phyloP scores from a whole-genome alignment of 176 grass and related monocot genomes.

The Lolium perenne region DNA sequence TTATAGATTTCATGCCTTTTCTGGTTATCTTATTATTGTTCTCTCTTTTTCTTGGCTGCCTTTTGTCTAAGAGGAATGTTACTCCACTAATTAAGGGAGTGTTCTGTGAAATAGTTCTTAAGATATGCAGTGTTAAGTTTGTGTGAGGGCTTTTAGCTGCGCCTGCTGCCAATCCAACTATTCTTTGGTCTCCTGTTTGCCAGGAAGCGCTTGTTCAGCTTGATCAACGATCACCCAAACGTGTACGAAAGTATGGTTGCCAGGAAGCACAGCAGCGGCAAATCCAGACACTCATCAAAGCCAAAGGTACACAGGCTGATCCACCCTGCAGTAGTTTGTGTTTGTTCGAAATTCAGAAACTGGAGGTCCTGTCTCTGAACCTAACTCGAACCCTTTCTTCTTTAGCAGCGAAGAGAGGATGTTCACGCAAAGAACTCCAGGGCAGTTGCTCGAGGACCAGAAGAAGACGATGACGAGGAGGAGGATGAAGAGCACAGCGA shows the following conservation, averaged over 20 bases:
- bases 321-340: not conserved
- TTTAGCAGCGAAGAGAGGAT: constrained; percentile 38
- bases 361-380: not conserved
- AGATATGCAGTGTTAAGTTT: not conserved
- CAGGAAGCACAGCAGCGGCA: constrained; percentile 61
- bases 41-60: no score
- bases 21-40: not conserved
- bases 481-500: constrained; percentile 68
- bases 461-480: not conserved
- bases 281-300: constrained; percentile 57
- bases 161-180: not conserved
- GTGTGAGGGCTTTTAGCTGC: constrained; percentile 17
- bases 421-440: constrained; percentile 45
- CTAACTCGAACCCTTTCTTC: not conserved
- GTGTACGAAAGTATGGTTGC: constrained; percentile 64
- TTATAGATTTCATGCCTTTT: not conserved
- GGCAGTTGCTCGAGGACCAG: constrained; percentile 30
- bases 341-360: not conserved
- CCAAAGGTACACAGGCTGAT: constrained; percentile 51
- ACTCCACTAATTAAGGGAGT: not conserved
- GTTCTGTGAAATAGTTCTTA: not conserved
- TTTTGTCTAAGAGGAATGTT: no score
- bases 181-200: constrained; percentile 20
- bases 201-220: constrained; percentile 77
- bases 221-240: constrained; percentile 75